phyloP scores from a whole-genome alignment of 305 asterid species.

The Solanum hybrid region DNA sequence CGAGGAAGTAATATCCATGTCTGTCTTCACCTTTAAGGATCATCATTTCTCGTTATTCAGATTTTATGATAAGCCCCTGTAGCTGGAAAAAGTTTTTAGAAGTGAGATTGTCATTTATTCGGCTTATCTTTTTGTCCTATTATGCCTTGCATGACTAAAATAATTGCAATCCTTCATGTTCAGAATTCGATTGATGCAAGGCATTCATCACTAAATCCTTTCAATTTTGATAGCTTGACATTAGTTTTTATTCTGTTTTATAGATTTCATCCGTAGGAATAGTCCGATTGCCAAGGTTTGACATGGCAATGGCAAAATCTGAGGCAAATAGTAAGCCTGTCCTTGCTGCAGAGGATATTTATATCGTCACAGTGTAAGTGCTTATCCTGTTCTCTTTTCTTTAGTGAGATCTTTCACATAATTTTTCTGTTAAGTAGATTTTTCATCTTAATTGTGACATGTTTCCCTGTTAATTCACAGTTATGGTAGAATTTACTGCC shows the following conservation, averaged over 20 bases:
- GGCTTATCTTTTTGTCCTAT: background rate
- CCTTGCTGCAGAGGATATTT: conserved; percentile 83
- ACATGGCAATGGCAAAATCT: conserved; percentile 73
- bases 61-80: background rate
- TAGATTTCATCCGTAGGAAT: conserved; percentile 86
- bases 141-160: background rate
- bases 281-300: conserved; percentile 81
- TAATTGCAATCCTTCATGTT: background rate
- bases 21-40: background rate
- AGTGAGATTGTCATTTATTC: background rate
- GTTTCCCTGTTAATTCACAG: conserved; percentile 39
- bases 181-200: background rate
- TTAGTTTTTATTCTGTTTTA: conserved; percentile 15
- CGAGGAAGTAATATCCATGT: background rate
- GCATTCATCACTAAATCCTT: background rate
- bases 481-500: conserved; percentile 94
- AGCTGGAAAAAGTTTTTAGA: background rate
- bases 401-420: conserved; percentile 2
- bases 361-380: conserved; percentile 74
- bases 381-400: background rate
- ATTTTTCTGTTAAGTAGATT: conserved; percentile 2
- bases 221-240: background rate
- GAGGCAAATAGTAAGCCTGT: conserved; percentile 70
- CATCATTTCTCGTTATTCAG: background rate
- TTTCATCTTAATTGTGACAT: conserved; percentile 8